phyloP scores from a whole-genome alignment of 2,329 filamentous ascomycete genomes.

The Phaeophleospora eucalypticola region DNA sequence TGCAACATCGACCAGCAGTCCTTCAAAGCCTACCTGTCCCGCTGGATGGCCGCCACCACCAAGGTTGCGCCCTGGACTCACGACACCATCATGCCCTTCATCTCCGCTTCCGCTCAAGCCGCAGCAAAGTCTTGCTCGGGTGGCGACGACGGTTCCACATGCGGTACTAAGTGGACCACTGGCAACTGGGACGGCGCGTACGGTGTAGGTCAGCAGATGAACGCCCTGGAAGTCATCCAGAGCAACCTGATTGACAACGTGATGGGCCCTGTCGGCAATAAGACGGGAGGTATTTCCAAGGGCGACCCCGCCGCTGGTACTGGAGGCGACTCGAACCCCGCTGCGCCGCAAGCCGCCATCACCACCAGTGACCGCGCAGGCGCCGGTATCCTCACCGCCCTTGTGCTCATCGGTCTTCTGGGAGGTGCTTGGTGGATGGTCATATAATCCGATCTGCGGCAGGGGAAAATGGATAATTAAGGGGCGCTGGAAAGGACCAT shows the following conservation, averaged over 20 bases:
- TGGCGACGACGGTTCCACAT: constrained; percentile 42
- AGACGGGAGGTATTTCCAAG: constrained; percentile 45
- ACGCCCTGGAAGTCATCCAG: constrained; percentile 50
- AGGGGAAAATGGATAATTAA: too few species aligned
- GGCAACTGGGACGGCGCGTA: constrained; percentile 42
- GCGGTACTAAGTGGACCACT: constrained; percentile 42
- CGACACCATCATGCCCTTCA: constrained; percentile 48
- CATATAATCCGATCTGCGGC: constrained; percentile 7
- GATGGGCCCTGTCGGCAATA: constrained; percentile 43
- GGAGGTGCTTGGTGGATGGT: constrained; percentile 26
- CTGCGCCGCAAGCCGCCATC: constrained; percentile 24
- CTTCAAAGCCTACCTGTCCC: constrained; percentile 47
- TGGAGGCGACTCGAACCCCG: constrained; percentile 19
- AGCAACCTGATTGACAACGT: constrained; percentile 39
- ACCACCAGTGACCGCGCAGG: constrained; percentile 22
- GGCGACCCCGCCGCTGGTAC: constrained; percentile 18
- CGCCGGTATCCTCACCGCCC: constrained; percentile 20
- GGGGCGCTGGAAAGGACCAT: too few species aligned
- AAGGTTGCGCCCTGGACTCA: constrained; percentile 57
- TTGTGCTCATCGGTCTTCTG: constrained; percentile 19
- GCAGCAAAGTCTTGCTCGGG: constrained; percentile 52
- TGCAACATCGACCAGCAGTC: constrained; percentile 46
- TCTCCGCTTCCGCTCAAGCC: constrained; percentile 51
- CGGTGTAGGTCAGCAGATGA: constrained; percentile 57
- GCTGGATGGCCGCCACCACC: constrained; percentile 52